phyloP scores from a whole-genome alignment of 2,329 filamentous ascomycete species.

The Aureobasidium melanogenum region DNA sequence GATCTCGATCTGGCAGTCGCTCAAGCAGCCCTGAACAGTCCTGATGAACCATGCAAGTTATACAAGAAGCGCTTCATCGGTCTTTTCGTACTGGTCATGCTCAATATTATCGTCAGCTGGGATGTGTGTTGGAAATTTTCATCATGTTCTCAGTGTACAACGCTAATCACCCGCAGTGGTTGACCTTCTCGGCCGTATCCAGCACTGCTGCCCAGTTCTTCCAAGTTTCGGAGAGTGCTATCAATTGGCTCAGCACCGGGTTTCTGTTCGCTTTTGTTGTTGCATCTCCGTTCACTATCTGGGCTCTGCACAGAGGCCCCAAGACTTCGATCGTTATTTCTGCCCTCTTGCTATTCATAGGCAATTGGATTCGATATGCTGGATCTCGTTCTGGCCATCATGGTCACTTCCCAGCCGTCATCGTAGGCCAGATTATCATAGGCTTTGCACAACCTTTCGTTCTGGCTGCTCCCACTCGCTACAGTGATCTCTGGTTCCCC shows the following conservation, averaged over 20 bases:
- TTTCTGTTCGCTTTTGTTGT: slow-evolving; percentile 79
- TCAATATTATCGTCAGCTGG: slow-evolving; percentile 94
- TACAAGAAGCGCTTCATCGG: slow-evolving; percentile 91
- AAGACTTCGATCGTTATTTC: slow-evolving; percentile 67
- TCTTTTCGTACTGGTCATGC: slow-evolving; percentile 67
- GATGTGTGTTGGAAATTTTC: slow-evolving; percentile 55
- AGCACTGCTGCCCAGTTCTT: slow-evolving; percentile 68
- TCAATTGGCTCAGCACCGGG: slow-evolving; percentile 89
- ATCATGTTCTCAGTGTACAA: not conserved
- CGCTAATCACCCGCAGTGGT: slow-evolving; percentile 55
- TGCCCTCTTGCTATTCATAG: slow-evolving; percentile 63
- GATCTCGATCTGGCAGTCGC: too few species aligned
- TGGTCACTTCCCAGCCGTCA: slow-evolving; percentile 64
- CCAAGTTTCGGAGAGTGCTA: slow-evolving; percentile 58
- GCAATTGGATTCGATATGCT: slow-evolving; percentile 66
- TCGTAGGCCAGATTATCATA: slow-evolving; percentile 86
- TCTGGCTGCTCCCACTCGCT: slow-evolving; percentile 77
- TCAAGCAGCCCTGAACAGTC: too few species aligned
- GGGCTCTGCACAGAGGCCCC: slow-evolving; percentile 69
- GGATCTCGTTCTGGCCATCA: slow-evolving; percentile 21
- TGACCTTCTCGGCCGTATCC: slow-evolving; percentile 82
- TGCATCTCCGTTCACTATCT: slow-evolving; percentile 61
- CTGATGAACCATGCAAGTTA: slow-evolving; percentile 33
- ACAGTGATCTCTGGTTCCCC: slow-evolving; percentile 93
- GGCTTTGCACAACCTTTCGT: slow-evolving; percentile 90